Evolutionary conservation across 1,139 yeast genomes (phyloP), one percentile per base, ranked within the genome.

Genomic region (Lodderomyces theae): DNA sequence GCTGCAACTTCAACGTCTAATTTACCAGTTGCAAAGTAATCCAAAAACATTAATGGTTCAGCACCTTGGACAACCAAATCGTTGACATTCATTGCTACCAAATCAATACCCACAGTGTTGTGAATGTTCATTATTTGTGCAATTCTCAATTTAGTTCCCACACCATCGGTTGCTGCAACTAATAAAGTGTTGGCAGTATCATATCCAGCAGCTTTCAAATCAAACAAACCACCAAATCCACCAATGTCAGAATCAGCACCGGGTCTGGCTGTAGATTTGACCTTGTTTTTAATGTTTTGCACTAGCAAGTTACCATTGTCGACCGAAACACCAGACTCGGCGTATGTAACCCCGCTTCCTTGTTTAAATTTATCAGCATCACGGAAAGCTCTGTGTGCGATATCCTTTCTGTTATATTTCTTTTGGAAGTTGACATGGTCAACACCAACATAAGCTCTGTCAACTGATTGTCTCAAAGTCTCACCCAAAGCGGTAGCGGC

Each of bases 221-320:
- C 98, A 53, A 94, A 94, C 35, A 90, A 70, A 50, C 98, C 99
- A 50, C 99, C 99, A 58, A 94, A 94, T 3, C 99, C 99, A 60
- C 99, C 99, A 53, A 94, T 92, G 53, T 89, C 96, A 16, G 97
- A 88, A 59, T 92, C 97, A 35, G 98, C 95, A 55, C 99, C 99
- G 25, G 95, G 74, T 65, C 99, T 84, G 34, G 86, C 82, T 16
- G 99, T 94, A n/a, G 96, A 84, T 64, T 86, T 87, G 39, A 94
- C 98, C 64, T 84, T 80, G 40, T 82, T 79, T 67, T 94, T 94
- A 64, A 94, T 94, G 54, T 82, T 81, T 60, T 90, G 90, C 35
- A 94, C 97, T 47, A 94, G 78, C 54, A 75, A 63, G 65, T 92
- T 92, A 52, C 98, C 98, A 50, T 86, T 85, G 58, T 92, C 99